Base-by-base conservation (phyloP, 2,329 filamentous ascomycete genomes). In the Byssothecium circinans region DNA sequence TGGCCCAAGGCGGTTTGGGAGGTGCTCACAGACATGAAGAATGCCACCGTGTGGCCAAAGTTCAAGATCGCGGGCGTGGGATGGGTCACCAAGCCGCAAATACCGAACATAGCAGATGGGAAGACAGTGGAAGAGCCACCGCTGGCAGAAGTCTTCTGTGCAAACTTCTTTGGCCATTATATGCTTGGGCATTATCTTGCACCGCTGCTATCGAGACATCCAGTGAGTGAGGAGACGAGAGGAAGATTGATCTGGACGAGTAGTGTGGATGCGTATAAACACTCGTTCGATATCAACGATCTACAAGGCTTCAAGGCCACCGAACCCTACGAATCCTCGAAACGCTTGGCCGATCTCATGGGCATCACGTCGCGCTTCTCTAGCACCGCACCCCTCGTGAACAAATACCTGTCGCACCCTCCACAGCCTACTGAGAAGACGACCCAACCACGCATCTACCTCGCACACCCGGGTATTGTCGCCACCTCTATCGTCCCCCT, bases 141-240 rank as follows among this genome's bases (percentile, higher is more conserved):
- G 4, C 75, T 99, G 0, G 91, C 90, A 2, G 80, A 89, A 57
- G 84, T 96, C 15, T 99, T 97, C 68, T 87, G 86, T 67, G 87
- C 92, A 41, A 97, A 97, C 65, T 81, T 96, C 23, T 97, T 99
- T 66, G 94, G 94, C 0, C 94, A 99, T 74, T 97, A 99, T 68
- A 75, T 96, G 63, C 83, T 99, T 19, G 83, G 83, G 14, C 91
- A 96, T 69, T 84, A 86, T 64, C 79, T 97, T 10, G 80, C 87
- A 57, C 87, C 89, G 0, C 76, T 96, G 10, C 79, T 99, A 34
- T 57, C 58, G 74, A 76, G 60, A 75, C 82, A 41, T 65, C 64
- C 14, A 62, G 71, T 14, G 59, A 62, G 33, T 54, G 71, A 47
- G 18, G 48, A 57, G 54, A 71, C 32, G 65, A 75, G 53, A 39